phyloP scores from a whole-genome alignment of 192 early-diverging fungal genomes.

The Coemansia sp. region DNA sequence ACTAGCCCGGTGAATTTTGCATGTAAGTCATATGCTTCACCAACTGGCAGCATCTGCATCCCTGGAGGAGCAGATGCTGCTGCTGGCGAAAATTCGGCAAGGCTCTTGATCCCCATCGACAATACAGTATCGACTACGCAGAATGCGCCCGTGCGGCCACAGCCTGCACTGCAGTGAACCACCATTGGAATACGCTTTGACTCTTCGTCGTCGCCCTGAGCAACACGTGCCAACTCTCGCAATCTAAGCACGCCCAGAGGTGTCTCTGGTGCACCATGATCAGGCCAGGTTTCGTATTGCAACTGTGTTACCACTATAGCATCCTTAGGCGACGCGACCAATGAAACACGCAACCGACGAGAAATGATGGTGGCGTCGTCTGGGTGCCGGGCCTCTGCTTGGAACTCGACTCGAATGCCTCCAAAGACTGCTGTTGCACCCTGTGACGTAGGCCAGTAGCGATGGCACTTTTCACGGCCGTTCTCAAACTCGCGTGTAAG shows the following conservation, averaged over 20 bases:
- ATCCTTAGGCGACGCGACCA: conserved; percentile 20
- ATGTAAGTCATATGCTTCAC: conserved; percentile 5
- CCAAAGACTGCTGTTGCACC: conserved; percentile 53
- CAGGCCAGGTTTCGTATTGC: conserved; percentile 80
- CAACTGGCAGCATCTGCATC: conserved; percentile 9
- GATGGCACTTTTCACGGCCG: conserved; percentile 72
- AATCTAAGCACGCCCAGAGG: conserved; percentile 60
- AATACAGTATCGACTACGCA: conserved; percentile 63
- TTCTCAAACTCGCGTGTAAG: conserved; percentile 78
- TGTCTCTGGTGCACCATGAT: conserved; percentile 68
- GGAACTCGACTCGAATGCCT: conserved; percentile 54
- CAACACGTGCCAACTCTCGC: conserved; percentile 53
- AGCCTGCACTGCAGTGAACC: conserved; percentile 86
- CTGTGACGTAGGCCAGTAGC: conserved; percentile 75
- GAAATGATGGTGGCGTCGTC: conserved; percentile 58
- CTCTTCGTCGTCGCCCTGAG: conserved; percentile 28
- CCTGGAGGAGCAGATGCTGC: conserved; percentile 6
- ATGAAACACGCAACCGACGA: conserved; percentile 53
- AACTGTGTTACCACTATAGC: conserved; percentile 60
- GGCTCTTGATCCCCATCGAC: conserved; percentile 9
- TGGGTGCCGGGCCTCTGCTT: conserved; percentile 51
- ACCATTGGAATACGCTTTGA: conserved; percentile 57
- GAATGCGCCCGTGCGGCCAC: conserved; percentile 84
- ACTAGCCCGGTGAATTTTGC: conserved; percentile 24
- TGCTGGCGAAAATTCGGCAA: background rate